These are phyloP conservation scores for Candida silvicultrix DNA, from an alignment of 805 yeast genomes.

Conservation along the genomic window DNA sequence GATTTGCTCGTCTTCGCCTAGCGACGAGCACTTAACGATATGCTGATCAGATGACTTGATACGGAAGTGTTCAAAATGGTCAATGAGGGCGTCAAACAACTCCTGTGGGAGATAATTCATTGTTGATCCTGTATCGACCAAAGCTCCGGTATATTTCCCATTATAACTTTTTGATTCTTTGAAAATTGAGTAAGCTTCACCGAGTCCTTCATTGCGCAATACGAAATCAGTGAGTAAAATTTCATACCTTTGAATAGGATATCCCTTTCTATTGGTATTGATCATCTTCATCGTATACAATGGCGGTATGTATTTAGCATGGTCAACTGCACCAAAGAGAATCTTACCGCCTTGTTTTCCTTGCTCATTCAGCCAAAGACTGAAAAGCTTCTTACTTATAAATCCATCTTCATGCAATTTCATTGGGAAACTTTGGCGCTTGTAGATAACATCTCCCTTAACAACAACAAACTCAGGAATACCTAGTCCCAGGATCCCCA, in stretches of 20 bases:
- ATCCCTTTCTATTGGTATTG: neutral
- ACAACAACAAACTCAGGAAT: slow-evolving; percentile 8
- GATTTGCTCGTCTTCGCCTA: neutral
- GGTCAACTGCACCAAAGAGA: slow-evolving; percentile 36
- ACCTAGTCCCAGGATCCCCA: slow-evolving; percentile 42
- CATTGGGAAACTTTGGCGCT: slow-evolving; percentile 7
- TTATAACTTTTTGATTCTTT: neutral
- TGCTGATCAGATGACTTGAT: neutral
- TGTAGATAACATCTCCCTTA: neutral
- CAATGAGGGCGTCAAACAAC: slow-evolving; percentile 4
- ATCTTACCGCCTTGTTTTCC: slow-evolving; percentile 14
- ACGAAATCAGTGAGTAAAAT: slow-evolving; percentile 9
- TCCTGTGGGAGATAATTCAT: slow-evolving; percentile 14
- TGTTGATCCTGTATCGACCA: slow-evolving; percentile 18
- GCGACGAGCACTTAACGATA: slow-evolving; percentile 2
- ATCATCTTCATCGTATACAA: slow-evolving; percentile 28
- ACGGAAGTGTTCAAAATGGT: neutral
- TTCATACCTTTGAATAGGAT: slow-evolving; percentile 9
- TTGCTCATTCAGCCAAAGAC: slow-evolving; percentile 12
- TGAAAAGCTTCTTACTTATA: slow-evolving; percentile 11
- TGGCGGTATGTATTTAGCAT: slow-evolving; percentile 29
- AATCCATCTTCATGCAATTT: slow-evolving; percentile 3
- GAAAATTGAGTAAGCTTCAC: slow-evolving; percentile 4
- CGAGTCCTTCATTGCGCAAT: slow-evolving; percentile 1
- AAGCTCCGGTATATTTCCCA: slow-evolving; percentile 6